These are phyloP conservation scores for Paramecium octaurelia DNA, from an alignment of 73 alveolate species.

Conservation along the genomic window DNA sequence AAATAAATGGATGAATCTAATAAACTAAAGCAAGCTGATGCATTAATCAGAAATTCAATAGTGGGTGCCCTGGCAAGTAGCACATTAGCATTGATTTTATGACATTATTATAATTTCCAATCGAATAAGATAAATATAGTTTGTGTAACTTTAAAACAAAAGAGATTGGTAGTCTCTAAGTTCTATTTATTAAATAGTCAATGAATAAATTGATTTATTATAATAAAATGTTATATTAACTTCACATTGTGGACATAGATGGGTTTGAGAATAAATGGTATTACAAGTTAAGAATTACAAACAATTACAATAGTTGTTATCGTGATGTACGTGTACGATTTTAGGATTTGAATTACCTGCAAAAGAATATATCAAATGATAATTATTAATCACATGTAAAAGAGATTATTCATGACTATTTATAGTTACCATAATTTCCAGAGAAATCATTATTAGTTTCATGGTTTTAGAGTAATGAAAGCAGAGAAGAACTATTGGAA, in stretches of 20 bases:
- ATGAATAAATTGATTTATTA: background rate
- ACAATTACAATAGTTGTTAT: background rate
- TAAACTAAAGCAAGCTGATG: background rate
- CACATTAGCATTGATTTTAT: background rate
- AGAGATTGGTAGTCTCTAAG: background rate
- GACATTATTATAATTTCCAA: background rate
- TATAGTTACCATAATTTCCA: conserved; percentile 14
- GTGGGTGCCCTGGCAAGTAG: background rate
- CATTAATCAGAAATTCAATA: background rate
- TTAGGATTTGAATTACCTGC: background rate
- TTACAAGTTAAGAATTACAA: conserved; percentile 5
- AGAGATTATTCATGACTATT: background rate
- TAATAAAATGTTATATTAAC: background rate
- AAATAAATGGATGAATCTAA: background rate
- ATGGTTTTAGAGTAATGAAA: background rate
- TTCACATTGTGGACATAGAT: background rate
- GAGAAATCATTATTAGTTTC: conserved; percentile 1
- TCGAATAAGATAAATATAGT: too few species aligned
- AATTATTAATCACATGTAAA: background rate
- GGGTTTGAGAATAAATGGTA: conserved; percentile 6
- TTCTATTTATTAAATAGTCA: background rate
- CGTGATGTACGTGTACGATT: background rate
- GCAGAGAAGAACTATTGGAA: background rate
- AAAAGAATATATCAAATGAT: background rate
- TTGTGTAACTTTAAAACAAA: too few species aligned